These are phyloP conservation scores for Penicillium fuscoglaucum DNA, from an alignment of 2,329 filamentous ascomycete species.

Conservation along the genomic window DNA sequence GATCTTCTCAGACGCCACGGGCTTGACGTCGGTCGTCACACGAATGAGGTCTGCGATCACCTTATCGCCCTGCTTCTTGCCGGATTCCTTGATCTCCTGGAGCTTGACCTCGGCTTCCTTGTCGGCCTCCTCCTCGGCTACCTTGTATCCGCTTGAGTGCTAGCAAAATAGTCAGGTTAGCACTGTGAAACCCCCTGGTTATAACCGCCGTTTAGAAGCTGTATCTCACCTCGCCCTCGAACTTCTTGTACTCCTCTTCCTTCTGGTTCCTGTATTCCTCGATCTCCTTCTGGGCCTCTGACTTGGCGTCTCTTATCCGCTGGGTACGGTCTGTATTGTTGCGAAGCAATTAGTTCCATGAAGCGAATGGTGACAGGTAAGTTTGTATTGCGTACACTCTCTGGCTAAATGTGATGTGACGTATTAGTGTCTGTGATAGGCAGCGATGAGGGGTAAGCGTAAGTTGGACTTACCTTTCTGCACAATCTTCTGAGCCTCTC, in stretches of 20 bases:
- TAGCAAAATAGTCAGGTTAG: constrained; percentile 39
- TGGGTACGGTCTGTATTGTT: constrained; percentile 76
- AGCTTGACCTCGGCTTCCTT: constrained; percentile 80
- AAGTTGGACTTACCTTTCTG: constrained; percentile 71
- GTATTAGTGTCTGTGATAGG: constrained; percentile 22
- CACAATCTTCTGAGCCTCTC: constrained; percentile 98
- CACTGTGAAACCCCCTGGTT: not conserved
- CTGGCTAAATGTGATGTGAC: constrained; percentile 59
- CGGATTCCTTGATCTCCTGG: constrained; percentile 75
- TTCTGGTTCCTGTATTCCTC: constrained; percentile 86
- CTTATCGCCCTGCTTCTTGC: constrained; percentile 73
- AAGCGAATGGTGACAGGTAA: constrained; percentile 12
- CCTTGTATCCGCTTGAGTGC: constrained; percentile 90
- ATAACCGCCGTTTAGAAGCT: not conserved
- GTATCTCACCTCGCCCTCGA: constrained; percentile 70
- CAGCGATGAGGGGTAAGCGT: not conserved
- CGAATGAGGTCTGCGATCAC: constrained; percentile 81
- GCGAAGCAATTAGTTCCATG: constrained; percentile 12
- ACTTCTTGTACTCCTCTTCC: constrained; percentile 92
- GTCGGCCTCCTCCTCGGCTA: constrained; percentile 74
- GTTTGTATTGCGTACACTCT: constrained; percentile 66
- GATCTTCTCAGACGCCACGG: constrained; percentile 60
- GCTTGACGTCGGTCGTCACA: constrained; percentile 82
- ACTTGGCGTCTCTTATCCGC: constrained; percentile 92
- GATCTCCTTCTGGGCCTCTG: constrained; percentile 97